Percentiles rank a stretch among this genome's conserved stretches.
phyloP scores from a whole-genome alignment of 306 rosid genomes.

The Vigna nakashimae region DNA sequence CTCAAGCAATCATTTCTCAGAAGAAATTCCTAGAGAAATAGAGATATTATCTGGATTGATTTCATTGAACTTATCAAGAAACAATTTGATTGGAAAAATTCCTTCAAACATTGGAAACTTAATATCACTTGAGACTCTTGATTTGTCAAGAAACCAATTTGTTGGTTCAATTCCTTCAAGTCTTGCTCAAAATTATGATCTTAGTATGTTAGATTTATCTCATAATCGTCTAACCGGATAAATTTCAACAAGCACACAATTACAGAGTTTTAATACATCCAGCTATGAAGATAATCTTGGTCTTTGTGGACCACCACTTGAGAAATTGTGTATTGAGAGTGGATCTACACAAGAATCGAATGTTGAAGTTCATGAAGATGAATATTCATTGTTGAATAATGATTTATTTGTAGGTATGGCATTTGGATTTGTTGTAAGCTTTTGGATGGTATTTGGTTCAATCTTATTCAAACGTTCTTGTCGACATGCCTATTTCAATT shows the following conservation, averaged over 20 bases:
- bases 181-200: constrained; percentile 5
- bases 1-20: constrained; percentile 32
- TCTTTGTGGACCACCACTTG: constrained; percentile 41
- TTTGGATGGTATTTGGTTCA: too few species aligned
- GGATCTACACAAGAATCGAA: background rate
- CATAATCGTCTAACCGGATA: background rate
- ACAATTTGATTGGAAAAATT: background rate
- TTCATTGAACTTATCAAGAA: constrained; percentile 44
- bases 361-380: too few species aligned
- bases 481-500: too few species aligned
- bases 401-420: too few species aligned
- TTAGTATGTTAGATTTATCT: constrained; percentile 13
- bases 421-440: too few species aligned
- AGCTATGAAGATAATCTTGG: constrained; percentile 25
- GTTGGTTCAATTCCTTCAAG: constrained; percentile 16
- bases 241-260: constrained; percentile 30
- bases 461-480: too few species aligned
- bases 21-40: constrained; percentile 9
- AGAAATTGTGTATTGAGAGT: background rate
- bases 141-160: constrained; percentile 36
- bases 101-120: constrained; percentile 11
- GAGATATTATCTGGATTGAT: background rate
- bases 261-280: constrained; percentile 12
- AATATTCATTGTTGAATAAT: too few species aligned
- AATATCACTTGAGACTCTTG: constrained; percentile 23